A percentile compares a stretch with the other conserved stretches of the same genome.
Conservation (phyloP, 208 protist genomes). For the Trypanosoma platydactyli region DNA sequence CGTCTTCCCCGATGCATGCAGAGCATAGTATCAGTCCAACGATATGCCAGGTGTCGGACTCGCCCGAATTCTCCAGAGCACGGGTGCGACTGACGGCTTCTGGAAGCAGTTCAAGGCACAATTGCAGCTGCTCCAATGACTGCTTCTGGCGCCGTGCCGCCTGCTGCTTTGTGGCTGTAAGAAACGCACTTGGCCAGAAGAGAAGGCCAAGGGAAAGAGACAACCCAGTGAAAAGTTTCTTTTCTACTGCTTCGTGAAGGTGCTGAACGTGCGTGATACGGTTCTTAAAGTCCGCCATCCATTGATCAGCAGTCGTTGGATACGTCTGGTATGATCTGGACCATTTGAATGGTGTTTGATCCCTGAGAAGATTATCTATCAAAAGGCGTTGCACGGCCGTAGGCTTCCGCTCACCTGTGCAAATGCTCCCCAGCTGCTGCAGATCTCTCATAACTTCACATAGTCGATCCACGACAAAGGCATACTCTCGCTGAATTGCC, state of each 20-base stretch:
- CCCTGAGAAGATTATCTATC: slow-evolving; percentile 79
- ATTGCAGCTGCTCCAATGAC: slow-evolving; percentile 93
- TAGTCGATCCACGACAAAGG: slow-evolving; percentile 15
- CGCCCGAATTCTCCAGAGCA: slow-evolving; percentile 1
- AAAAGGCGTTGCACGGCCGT: slow-evolving; percentile 88
- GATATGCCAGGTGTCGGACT: slow-evolving; percentile 19
- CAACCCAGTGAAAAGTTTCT: slow-evolving; percentile 23
- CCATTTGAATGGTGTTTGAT: slow-evolving; percentile 89
- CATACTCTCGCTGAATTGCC: slow-evolving; percentile 26
- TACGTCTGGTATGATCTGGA: slow-evolving; percentile 37
- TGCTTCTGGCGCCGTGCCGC: slow-evolving; percentile 76
- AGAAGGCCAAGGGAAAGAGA: slow-evolving; percentile 94
- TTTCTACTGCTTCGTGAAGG: slow-evolving; percentile 44
- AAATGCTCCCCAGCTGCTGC: slow-evolving; percentile 9
- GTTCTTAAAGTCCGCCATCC: slow-evolving; percentile 60
- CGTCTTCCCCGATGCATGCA: slow-evolving; percentile 40
- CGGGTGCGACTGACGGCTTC: slow-evolving; percentile 14
- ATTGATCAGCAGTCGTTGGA: slow-evolving; percentile 47
- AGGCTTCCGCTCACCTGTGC: slow-evolving; percentile 54
- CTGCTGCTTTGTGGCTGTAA: slow-evolving; percentile 97
- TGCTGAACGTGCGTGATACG: slow-evolving; percentile 57
- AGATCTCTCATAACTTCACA: slow-evolving; percentile 21
- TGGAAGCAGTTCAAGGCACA: slow-evolving; percentile 57
- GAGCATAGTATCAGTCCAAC: slow-evolving; percentile 56
- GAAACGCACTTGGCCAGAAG: slow-evolving; percentile 94